Conservation (phyloP, 2,329 filamentous ascomycete genomes). For the Elsinoe perseae region DNA sequence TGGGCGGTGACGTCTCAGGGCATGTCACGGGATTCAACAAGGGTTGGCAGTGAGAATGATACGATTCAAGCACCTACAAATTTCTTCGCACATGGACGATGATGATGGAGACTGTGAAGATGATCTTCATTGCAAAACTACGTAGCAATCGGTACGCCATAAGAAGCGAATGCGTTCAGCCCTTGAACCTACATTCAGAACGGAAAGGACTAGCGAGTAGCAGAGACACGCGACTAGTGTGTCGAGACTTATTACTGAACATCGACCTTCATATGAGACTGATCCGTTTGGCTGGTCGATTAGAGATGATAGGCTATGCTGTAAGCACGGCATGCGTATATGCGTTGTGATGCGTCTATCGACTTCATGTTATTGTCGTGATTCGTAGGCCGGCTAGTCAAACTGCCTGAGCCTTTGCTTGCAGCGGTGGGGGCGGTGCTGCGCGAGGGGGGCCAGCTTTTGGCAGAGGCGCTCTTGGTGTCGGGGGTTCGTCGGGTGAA, state of each 20-base stretch:
- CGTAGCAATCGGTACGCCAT: not conserved
- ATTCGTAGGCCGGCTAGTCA: slow-evolving; percentile 9
- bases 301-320: not conserved
- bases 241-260: not conserved
- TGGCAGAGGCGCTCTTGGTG: not conserved
- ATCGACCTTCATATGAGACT: not conserved
- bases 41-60: not conserved
- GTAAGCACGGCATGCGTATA: slow-evolving; percentile 6
- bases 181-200: slow-evolving; percentile 10
- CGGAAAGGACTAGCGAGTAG: not conserved
- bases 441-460: not conserved
- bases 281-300: not conserved
- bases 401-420: slow-evolving; percentile 5
- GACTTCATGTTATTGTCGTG: slow-evolving; percentile 4
- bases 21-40: not conserved
- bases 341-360: slow-evolving; percentile 7
- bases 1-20: not conserved
- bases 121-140: not conserved
- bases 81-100: not conserved
- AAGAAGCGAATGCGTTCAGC: slow-evolving; percentile 8
- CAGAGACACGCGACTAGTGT: not conserved
- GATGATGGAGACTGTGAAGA: not conserved
- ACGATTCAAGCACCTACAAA: not conserved
- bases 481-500: not conserved
- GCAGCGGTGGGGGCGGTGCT: not conserved